Evolutionary conservation across 768 basidiomycete species (phyloP), one percentile per base, ranked within the genome.

Genomic region (Aureoboletus auriporus): DNA sequence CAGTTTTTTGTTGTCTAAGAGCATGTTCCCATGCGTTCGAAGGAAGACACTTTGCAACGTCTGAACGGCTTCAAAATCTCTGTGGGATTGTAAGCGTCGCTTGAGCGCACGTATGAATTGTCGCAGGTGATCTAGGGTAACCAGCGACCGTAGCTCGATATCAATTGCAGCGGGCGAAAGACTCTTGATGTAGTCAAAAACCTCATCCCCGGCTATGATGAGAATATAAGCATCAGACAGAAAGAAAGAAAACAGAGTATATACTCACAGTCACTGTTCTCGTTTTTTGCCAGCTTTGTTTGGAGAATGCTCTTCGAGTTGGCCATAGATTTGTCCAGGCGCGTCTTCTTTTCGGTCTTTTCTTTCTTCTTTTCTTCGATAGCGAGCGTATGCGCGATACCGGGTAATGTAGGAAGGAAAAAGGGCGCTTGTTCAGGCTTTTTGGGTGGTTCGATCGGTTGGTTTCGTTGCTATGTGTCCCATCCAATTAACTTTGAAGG

Each of bases 61-160:
- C 66, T 98, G 93, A 4, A 95, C 89, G 11, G 92, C 93, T 67
- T 99, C 96, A 60, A 96, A 98, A 69, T 99, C 96, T 41, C 81
- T 80, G 55, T 84, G 89, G 7, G 88, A 89, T 30, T 66, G 69
- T 26, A 98, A 74, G 4, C 95, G 83, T 46, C 70, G 78, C 10
- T 75, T 78, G 23, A 98, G 73, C 0, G 92, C 87, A 49, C 75
- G 71, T 39, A 96, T 69, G 71, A 98, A 97, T 16, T 74, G 64
- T 1, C 66, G 69, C 17, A 94, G 74, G 46, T 78, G 76, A 37
- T 82, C 74, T 31, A 89, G 69, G 4, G 83, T 77, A 27, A 80
- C 69, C 45, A 98, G 70, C 1, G 86, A 86, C 8, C 91, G 89
- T 20, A 99, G 71, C 61, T 97, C 95, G 14, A 96, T 73, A 65